phyloP scores from a whole-genome alignment of 805 yeast species.

The Candida ficus region DNA sequence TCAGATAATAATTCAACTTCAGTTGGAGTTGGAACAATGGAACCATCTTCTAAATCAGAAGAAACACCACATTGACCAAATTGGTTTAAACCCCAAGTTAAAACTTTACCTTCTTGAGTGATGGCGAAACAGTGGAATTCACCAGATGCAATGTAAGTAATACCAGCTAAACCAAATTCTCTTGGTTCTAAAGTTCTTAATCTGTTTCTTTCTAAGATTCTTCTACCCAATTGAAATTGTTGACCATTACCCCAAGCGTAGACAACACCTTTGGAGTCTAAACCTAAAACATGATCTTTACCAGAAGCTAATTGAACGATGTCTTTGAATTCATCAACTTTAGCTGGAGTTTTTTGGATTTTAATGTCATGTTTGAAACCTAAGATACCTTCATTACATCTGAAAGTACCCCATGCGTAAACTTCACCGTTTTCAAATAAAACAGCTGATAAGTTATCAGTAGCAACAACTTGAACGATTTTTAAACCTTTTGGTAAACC shows the following conservation, averaged over 20 bases:
- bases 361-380: slow-evolving; percentile 68
- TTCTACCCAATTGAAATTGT: slow-evolving; percentile 86
- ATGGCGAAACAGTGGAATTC: slow-evolving; percentile 96
- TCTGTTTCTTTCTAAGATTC: slow-evolving; percentile 73
- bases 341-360: slow-evolving; percentile 64
- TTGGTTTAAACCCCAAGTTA: slow-evolving; percentile 95
- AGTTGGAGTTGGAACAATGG: slow-evolving; percentile 73
- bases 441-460: slow-evolving; percentile 86
- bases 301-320: slow-evolving; percentile 86
- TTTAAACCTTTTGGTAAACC: slow-evolving; percentile 52
- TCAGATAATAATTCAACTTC: slow-evolving; percentile 59
- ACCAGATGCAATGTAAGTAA: slow-evolving; percentile 83
- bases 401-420: slow-evolving; percentile 97
- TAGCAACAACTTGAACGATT: slow-evolving; percentile 81
- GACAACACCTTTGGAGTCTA: slow-evolving; percentile 80
- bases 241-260: slow-evolving; percentile 98
- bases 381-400: slow-evolving; percentile 85
- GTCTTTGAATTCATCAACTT: slow-evolving; percentile 54
- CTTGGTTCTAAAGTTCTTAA: slow-evolving; percentile 72
- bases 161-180: slow-evolving; percentile 74
- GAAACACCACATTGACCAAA: slow-evolving; percentile 93
- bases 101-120: slow-evolving; percentile 61
- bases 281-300: slow-evolving; percentile 83
- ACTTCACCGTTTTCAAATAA: slow-evolving; percentile 79
- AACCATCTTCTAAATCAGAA: slow-evolving; percentile 78